A percentile compares a stretch with the other conserved stretches of the same genome.
phyloP scores from a whole-genome alignment of 208 protist species.

The Wallacemonas sp. region DNA sequence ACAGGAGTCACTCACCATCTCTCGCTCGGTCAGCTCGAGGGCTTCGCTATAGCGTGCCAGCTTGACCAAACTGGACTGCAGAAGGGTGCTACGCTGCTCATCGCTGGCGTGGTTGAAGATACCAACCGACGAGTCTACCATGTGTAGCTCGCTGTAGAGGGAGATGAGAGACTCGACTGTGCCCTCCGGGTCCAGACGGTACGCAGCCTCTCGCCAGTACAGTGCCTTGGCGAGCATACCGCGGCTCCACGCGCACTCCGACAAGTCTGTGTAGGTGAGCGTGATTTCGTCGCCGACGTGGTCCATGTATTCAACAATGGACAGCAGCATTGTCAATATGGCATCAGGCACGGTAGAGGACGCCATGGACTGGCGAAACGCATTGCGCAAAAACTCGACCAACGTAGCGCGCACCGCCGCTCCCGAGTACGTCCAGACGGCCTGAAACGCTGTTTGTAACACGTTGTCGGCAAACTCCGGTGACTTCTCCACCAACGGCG shows the following conservation, averaged over 20 bases:
- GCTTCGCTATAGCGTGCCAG: slow-evolving; percentile 75
- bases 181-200: slow-evolving; percentile 60
- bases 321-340: slow-evolving; percentile 63
- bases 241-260: slow-evolving; percentile 79
- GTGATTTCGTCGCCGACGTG: slow-evolving; percentile 71
- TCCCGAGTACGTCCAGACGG: slow-evolving; percentile 74
- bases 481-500: slow-evolving; percentile 66
- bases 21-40: slow-evolving; percentile 62
- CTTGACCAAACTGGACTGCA: slow-evolving; percentile 81
- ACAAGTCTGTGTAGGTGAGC: slow-evolving; percentile 62
- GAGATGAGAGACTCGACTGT: slow-evolving; percentile 81
- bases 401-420: slow-evolving; percentile 55
- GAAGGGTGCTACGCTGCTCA: slow-evolving; percentile 60
- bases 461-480: slow-evolving; percentile 66
- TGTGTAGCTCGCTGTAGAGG: slow-evolving; percentile 79
- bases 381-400: slow-evolving; percentile 62
- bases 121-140: slow-evolving; percentile 75
- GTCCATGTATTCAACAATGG: slow-evolving; percentile 88
- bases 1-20: slow-evolving; percentile 52
- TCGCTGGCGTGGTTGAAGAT: slow-evolving; percentile 70
- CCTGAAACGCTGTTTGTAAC: slow-evolving; percentile 70
- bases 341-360: slow-evolving; percentile 70
- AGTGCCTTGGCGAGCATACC: slow-evolving; percentile 89
- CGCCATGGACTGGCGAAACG: slow-evolving; percentile 60
- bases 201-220: slow-evolving; percentile 85